A percentile compares a stretch with the other conserved stretches of the same genome.
These are phyloP conservation scores for Sanghuangporus sanghuang DNA, from an alignment of 1,284 basidiomycete genomes.

Conservation along the genomic window DNA sequence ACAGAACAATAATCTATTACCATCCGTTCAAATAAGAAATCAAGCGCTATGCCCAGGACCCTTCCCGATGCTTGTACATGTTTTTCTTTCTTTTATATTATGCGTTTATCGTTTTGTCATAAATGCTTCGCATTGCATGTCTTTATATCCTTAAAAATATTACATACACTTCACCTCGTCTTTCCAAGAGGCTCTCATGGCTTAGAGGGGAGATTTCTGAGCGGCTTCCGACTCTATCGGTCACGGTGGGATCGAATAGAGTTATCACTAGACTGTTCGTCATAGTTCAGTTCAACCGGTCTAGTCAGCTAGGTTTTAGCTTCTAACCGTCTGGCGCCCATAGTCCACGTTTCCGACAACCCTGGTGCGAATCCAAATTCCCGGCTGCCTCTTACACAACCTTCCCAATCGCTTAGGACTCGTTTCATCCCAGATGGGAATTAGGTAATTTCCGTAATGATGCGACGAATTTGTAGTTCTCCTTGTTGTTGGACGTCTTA, in stretches of 20 bases:
- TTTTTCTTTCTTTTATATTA: neutral
- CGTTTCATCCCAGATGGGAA: too few species aligned
- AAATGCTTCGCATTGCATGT: neutral
- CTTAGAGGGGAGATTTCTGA: neutral
- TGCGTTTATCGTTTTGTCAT: slow-evolving; percentile 9
- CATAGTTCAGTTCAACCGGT: neutral
- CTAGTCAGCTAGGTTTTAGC: neutral
- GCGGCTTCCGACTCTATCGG: neutral
- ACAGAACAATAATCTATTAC: slow-evolving; percentile 3
- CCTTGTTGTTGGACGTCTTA: too few species aligned
- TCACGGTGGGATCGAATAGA: neutral
- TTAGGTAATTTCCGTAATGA: too few species aligned
- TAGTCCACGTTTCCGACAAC: neutral
- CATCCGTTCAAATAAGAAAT: neutral
- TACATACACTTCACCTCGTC: neutral
- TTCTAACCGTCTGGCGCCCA: neutral
- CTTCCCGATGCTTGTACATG: neutral
- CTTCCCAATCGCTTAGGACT: too few species aligned
- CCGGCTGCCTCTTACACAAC: neutral
- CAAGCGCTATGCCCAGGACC: neutral
- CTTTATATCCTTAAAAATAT: slow-evolving; percentile 15
- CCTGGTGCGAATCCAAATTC: neutral
- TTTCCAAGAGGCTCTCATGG: neutral
- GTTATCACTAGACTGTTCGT: neutral
- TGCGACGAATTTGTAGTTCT: too few species aligned